Evolutionary conservation across 2,329 filamentous ascomycete genomes (phyloP), one percentile per base, ranked within the genome.

Genomic region (Exophiala mesophila): DNA sequence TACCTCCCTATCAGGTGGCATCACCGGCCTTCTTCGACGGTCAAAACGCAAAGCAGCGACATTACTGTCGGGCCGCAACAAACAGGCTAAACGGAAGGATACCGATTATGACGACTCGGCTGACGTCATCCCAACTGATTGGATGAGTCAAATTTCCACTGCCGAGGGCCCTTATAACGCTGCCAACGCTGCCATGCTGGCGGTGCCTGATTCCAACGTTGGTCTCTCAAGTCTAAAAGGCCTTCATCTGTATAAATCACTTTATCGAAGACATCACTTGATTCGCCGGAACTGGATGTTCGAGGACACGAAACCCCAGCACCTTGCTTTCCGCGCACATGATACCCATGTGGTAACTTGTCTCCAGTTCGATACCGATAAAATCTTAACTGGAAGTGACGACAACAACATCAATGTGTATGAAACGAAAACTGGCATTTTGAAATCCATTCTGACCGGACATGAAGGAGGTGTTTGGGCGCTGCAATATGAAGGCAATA

Each of bases 401-500:
- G 92, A 98, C 61, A 95, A 89, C 3, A 82, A 96, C 50, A 98
- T 98, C 57, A 89, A 98, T 57, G 88, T 98, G 21, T 98, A 97
- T 63, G 89, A 97, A 60, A 97, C 92, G 9, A 94, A 92, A 67
- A 96, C 89, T 0, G 92, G 92, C 45, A 84, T 84, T 52, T 68
- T 95, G 24, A 79, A 85, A 35, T 87, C 81, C 58, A 87, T 84
- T 51, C 78, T 98, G 2, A 83, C 89, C 57, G 92, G 92, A 2
- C 92, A 98, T 55, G 92, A 98, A 63, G 92, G 92, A 23, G 92
- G 92, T 33, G 92, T 98, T 1, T 98, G 92, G 92, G 92, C 92
- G 20, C 69, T 98, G 39, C 89, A 97, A 63, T 98, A 97, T 60
- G 83, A 96, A 60, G 90, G 89, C 37, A 96, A 97, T 60, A 88